Evolutionary conservation across 257 asterid species (phyloP), one percentile per base, ranked within the genome.

Genomic region (Penstemon newberryi): DNA sequence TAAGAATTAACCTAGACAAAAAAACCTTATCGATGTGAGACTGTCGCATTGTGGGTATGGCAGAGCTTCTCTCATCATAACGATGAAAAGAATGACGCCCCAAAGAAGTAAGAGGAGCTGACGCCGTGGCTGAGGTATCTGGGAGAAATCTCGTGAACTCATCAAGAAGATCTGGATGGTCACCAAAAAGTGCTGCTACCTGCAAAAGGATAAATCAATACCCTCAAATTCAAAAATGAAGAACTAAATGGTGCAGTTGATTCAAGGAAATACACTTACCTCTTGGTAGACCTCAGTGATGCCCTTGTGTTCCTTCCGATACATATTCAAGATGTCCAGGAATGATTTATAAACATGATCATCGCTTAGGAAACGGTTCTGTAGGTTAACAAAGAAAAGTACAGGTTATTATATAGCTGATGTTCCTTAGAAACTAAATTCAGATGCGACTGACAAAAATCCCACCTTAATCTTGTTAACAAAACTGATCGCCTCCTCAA

Each of bases 131-230:
- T 70, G 98, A 90, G 73, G 81, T 73, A 80, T 93, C 90, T 7
- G 99, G 99, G 67, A 94, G 74, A 82, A 94, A 94, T 79, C 96
- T 86, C 44, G 95, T 91, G 82, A 94, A 94, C 86, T 94, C 98
- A 9, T 82, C 98, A 19, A 91, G 97, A 76, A 94, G 95, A 82
- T 94, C 99, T 13, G 88, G 87, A 69, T 94, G 99, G 70, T 83
- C 94, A 42, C 73, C 85, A 75, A 94, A 87, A 75, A 94, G 96
- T 9, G 78, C 73, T 64, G 96, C 96, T 75, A 94, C 99, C 99
- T 94, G 84, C 65, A 78, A 51, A 65, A 41, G 72, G 41, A 72
- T 54, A 41, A 7, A 52, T 60, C 52, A 73, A 69, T 50, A 73
- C 63, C 39, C 41, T 25, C 15, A 18, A 44, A 60, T 18, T 63